Evolutionary conservation across 169 alveolate species (phyloP).

Genomic region (Plasmodium gallinaceum): DNA sequence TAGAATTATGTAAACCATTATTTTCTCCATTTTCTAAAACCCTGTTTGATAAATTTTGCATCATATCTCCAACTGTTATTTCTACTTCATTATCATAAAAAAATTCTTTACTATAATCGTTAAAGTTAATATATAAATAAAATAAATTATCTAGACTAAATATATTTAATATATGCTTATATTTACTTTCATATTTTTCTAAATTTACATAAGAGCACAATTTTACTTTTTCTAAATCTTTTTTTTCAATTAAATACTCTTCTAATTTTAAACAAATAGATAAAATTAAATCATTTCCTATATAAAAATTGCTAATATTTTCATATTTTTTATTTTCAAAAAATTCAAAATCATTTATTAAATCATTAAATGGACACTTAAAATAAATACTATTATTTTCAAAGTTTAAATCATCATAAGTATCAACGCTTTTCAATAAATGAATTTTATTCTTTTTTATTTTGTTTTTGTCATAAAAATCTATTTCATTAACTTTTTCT

Average conservation of each 20-base stretch:
- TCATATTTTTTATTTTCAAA: constrained; percentile 34
- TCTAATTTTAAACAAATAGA: constrained; percentile 60
- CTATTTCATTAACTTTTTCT: background rate
- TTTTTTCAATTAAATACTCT: constrained; percentile 22
- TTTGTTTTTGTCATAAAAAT: background rate
- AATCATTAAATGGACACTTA: constrained; percentile 56
- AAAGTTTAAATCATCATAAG: constrained; percentile 36
- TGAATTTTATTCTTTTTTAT: constrained; percentile 34
- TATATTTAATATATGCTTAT: constrained; percentile 39
- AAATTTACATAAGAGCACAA: background rate
- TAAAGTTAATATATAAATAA: constrained; percentile 39
- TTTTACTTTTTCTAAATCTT: constrained; percentile 11
- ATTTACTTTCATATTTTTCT: constrained; percentile 30
- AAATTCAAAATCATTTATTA: constrained; percentile 58
- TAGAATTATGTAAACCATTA: background rate
- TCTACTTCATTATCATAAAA: constrained; percentile 36
- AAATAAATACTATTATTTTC: constrained; percentile 43
- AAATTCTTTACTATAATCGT: constrained; percentile 14
- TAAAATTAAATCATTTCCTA: constrained; percentile 45
- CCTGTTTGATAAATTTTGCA: constrained; percentile 11
- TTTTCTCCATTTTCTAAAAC: background rate
- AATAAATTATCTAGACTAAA: constrained; percentile 19
- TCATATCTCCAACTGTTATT: constrained; percentile 31
- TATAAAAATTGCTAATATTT: constrained; percentile 63
- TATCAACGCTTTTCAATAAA: constrained; percentile 36